phyloP scores from a whole-genome alignment of 306 rosid genomes.

The Carpinus fangiana region DNA sequence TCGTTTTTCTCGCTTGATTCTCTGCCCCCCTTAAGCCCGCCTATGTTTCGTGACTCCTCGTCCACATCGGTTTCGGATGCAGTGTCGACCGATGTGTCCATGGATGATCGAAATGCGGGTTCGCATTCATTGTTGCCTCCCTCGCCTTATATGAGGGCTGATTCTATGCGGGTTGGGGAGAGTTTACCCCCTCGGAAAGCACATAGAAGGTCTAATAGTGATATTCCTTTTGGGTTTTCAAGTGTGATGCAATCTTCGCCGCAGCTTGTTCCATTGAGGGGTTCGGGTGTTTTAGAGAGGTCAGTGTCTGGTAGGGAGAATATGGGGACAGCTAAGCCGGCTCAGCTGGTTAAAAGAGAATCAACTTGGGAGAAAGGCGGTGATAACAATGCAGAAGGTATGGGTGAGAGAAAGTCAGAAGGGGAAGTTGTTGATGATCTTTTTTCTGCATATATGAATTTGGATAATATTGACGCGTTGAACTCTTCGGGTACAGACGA shows the following conservation, averaged over 20 bases:
- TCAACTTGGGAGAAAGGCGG: slow-evolving; percentile 48
- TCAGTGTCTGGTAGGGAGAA: slow-evolving; percentile 39
- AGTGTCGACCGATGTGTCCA: slow-evolving; percentile 61
- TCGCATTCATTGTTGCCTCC: slow-evolving; percentile 70
- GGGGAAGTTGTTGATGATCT: slow-evolving; percentile 91
- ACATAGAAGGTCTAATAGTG: slow-evolving; percentile 87
- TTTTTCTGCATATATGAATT: slow-evolving; percentile 87
- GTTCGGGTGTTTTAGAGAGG: slow-evolving; percentile 43
- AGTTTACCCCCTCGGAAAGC: slow-evolving; percentile 76
- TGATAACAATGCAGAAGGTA: slow-evolving; percentile 58
- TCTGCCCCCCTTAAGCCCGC: slow-evolving; percentile 81
- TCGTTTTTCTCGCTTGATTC: slow-evolving; percentile 75
- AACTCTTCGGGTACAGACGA: slow-evolving; percentile 75
- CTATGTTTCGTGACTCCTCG: slow-evolving; percentile 69
- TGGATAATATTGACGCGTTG: slow-evolving; percentile 71
- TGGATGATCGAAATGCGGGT: slow-evolving; percentile 79
- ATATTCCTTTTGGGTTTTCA: slow-evolving; percentile 87
- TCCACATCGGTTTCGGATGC: slow-evolving; percentile 60
- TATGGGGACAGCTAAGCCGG: slow-evolving; percentile 40
- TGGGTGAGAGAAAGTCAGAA: slow-evolving; percentile 86
- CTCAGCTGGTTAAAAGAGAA: slow-evolving; percentile 66
- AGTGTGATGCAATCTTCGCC: slow-evolving; percentile 65
- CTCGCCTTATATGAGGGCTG: slow-evolving; percentile 51
- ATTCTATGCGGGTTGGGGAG: slow-evolving; percentile 44
- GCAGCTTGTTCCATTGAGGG: slow-evolving; percentile 57